These are phyloP conservation scores for Colletotrichum sp. DNA, from an alignment of 2,329 filamentous ascomycete species.

Conservation along the genomic window DNA sequence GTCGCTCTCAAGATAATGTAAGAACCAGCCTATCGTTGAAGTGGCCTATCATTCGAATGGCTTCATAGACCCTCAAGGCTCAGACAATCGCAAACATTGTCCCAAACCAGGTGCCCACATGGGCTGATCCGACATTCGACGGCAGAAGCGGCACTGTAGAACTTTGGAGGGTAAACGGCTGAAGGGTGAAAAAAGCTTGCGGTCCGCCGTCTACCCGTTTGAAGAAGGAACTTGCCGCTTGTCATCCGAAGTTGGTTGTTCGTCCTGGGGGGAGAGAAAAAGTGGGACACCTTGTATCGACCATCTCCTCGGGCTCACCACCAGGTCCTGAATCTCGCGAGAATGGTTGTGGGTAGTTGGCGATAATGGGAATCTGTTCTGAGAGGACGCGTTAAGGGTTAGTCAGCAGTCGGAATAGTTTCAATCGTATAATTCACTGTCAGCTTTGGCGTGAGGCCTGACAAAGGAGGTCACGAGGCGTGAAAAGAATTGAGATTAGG, in stretches of 20 bases:
- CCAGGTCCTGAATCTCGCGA: not conserved
- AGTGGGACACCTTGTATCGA: not conserved
- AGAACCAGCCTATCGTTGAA: not conserved
- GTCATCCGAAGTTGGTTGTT: not conserved
- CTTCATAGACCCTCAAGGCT: not conserved
- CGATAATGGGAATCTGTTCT: not conserved
- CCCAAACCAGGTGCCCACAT: not conserved
- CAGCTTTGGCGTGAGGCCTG: not conserved
- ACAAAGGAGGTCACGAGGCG: not conserved
- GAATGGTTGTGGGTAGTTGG: not conserved
- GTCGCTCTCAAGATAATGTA: not conserved
- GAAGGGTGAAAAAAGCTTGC: not conserved
- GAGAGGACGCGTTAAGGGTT: not conserved
- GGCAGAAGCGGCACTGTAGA: not conserved
- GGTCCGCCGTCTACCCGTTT: not conserved
- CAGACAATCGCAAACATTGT: not conserved
- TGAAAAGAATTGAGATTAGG: not conserved
- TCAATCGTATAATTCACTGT: not conserved
- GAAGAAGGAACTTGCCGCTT: conserved; percentile 1
- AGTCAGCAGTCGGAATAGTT: not conserved
- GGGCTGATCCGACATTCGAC: not conserved
- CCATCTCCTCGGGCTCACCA: not conserved
- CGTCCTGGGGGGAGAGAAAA: not conserved
- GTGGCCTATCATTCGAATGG: not conserved
- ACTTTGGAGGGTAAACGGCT: not conserved